These are phyloP conservation scores for Neonothopanus nambi DNA, from an alignment of 1,284 basidiomycete species.

Conservation along the genomic window DNA sequence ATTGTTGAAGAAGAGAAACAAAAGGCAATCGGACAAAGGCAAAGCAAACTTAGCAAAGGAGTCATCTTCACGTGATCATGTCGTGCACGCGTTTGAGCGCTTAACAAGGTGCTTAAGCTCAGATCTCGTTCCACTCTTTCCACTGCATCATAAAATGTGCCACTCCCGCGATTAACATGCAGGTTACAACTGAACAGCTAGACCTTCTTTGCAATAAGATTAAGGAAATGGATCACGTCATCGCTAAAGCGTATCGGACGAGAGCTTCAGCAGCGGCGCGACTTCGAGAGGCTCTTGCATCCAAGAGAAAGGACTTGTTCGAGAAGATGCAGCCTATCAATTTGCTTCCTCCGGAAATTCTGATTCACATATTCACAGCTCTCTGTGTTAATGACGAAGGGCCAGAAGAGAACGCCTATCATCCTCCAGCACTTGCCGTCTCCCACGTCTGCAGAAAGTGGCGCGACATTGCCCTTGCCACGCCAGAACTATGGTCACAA, in stretches of 20 bases:
- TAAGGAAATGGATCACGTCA: too few species aligned
- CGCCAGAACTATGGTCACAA: conserved; percentile 44
- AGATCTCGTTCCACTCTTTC: too few species aligned
- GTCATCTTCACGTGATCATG: too few species aligned
- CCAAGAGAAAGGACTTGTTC: conserved; percentile 33
- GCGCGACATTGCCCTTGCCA: conserved; percentile 42
- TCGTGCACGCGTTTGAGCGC: too few species aligned
- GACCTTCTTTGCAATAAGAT: too few species aligned
- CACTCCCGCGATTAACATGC: too few species aligned
- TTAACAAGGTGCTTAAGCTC: too few species aligned
- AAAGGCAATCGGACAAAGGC: too few species aligned
- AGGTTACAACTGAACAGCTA: too few species aligned
- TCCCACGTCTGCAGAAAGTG: conserved; percentile 50
- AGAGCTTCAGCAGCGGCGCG: conserved; percentile 36
- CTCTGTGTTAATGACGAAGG: conserved; percentile 21
- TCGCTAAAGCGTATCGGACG: conserved; percentile 30
- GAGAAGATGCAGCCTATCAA: conserved; percentile 44
- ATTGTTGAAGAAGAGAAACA: too few species aligned
- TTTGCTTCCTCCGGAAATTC: conserved; percentile 49
- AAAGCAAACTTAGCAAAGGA: too few species aligned
- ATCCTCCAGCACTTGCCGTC: conserved; percentile 30
- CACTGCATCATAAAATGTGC: too few species aligned
- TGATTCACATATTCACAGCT: conserved; percentile 43
- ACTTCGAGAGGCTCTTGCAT: conserved; percentile 28
- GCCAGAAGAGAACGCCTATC: conserved; percentile 23